phyloP scores from a whole-genome alignment of 306 rosid genomes.

The Corylus avellana region DNA sequence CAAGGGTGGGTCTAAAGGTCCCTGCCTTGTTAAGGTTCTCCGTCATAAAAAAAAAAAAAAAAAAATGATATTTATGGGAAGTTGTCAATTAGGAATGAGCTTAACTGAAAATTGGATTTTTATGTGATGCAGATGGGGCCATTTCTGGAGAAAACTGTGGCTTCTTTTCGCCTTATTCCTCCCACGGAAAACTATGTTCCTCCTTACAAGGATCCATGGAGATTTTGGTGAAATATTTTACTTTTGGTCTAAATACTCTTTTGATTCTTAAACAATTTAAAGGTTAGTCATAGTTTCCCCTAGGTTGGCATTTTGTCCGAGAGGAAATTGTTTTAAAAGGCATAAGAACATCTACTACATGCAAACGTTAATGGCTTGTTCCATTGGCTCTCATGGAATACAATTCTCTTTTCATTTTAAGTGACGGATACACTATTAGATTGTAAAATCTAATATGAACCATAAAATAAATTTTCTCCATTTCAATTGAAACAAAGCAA shows the following conservation, averaged over 20 bases:
- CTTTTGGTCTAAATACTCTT: conserved; percentile 7
- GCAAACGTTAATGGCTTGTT: neutral
- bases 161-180: conserved; percentile 78
- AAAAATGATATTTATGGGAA: neutral
- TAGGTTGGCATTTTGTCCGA: neutral
- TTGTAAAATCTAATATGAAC: too few relatives aligned
- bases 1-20: too few relatives aligned
- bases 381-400: neutral
- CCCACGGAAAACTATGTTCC: conserved; percentile 88
- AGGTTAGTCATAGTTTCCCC: too few relatives aligned
- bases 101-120: neutral
- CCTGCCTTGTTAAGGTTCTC: too few relatives aligned
- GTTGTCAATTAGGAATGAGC: neutral
- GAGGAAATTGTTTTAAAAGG: neutral
- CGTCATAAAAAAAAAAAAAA: too few relatives aligned
- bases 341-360: neutral
- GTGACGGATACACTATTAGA: too few relatives aligned
- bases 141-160: conserved; percentile 60
- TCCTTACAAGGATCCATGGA: conserved; percentile 96
- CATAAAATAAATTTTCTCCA: too few relatives aligned
- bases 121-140: conserved; percentile 82
- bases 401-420: too few relatives aligned
- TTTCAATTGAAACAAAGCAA: too few relatives aligned
- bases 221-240: conserved; percentile 78
- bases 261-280: neutral